These are phyloP conservation scores for Eimeria acervulina DNA, from an alignment of 169 alveolate genomes.

Conservation along the genomic window DNA sequence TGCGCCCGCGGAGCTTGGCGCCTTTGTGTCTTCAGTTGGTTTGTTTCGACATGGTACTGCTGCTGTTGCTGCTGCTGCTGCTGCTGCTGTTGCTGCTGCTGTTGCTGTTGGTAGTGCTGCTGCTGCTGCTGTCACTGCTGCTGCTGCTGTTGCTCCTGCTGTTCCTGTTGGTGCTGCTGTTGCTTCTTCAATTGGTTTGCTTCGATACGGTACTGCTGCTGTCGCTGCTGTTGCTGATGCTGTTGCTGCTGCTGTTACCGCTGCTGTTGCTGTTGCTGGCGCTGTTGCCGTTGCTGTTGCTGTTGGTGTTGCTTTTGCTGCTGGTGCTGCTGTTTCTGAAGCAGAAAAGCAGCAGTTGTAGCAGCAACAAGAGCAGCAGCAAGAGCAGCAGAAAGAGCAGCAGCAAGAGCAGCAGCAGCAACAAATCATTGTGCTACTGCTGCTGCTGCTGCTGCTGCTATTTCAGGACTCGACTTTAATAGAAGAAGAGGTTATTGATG, in stretches of 20 bases:
- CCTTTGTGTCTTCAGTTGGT: slow-evolving; percentile 36
- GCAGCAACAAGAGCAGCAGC: slow-evolving; percentile 18
- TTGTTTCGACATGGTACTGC: slow-evolving; percentile 25
- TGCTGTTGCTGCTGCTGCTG: slow-evolving; percentile 66
- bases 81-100: slow-evolving; percentile 39
- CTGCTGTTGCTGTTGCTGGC: too few relatives aligned
- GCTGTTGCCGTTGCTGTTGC: too few relatives aligned
- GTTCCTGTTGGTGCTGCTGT: background rate
- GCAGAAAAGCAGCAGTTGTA: background rate
- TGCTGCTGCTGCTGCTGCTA: slow-evolving; percentile 20
- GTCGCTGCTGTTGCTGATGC: background rate
- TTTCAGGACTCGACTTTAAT: slow-evolving; percentile 55
- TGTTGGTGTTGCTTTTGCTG: too few relatives aligned
- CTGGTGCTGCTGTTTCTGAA: too few relatives aligned
- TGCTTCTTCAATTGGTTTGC: background rate
- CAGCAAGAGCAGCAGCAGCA: background rate
- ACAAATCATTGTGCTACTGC: background rate
- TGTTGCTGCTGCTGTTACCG: too few relatives aligned
- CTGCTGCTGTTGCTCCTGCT: slow-evolving; percentile 8
- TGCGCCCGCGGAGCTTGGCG: background rate
- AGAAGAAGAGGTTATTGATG: slow-evolving; percentile 65
- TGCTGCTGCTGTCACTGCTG: background rate
- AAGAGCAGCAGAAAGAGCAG: slow-evolving; percentile 30
- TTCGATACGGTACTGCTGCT: background rate
- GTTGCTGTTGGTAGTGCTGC: background rate